Evolutionary conservation across 495 filamentous ascomycete genomes (phyloP).

Genomic region (Lasiosphaeria miniovina): DNA sequence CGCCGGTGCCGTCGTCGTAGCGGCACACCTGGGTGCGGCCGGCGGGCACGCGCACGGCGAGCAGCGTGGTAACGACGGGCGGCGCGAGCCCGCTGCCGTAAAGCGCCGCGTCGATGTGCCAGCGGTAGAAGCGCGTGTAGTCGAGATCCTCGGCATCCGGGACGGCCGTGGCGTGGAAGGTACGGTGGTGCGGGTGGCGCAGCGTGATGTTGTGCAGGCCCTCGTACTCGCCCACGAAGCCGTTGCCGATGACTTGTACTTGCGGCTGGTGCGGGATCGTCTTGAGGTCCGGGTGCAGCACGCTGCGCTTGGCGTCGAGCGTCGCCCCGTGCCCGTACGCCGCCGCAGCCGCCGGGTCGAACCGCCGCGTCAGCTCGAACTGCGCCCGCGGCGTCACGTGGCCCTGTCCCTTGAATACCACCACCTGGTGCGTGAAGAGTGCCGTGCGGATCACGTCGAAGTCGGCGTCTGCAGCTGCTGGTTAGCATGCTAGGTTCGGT

Average conservation of each 20-base stretch:
- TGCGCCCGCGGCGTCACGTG: conserved; percentile 62
- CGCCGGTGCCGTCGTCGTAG: conserved; percentile 69
- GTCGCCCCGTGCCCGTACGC: conserved; percentile 73
- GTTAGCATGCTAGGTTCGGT: conserved; percentile 5
- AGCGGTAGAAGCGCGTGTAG: conserved; percentile 70
- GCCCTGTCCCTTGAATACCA: conserved; percentile 66
- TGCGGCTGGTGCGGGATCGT: conserved; percentile 76
- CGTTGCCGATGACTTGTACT: conserved; percentile 76
- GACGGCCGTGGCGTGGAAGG: conserved; percentile 65
- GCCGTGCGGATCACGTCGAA: conserved; percentile 57
- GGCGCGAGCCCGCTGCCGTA: conserved; percentile 61
- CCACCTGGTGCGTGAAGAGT: conserved; percentile 60
- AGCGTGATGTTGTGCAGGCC: conserved; percentile 63
- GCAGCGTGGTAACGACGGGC: conserved; percentile 63
- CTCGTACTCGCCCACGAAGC: conserved; percentile 61
- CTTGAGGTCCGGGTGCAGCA: conserved; percentile 74
- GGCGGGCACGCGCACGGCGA: conserved; percentile 64
- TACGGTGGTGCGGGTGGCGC: conserved; percentile 70
- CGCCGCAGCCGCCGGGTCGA: conserved; percentile 57
- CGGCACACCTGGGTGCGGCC: conserved; percentile 62
- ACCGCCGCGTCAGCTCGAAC: conserved; percentile 65
- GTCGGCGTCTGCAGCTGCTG: conserved; percentile 46
- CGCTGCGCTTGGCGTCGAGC: conserved; percentile 60
- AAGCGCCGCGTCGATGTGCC: conserved; percentile 76
- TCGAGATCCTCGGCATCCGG: conserved; percentile 60